Conservation (phyloP, 2,329 filamentous ascomycete species). For the Pseudogymnoascus destructans region DNA sequence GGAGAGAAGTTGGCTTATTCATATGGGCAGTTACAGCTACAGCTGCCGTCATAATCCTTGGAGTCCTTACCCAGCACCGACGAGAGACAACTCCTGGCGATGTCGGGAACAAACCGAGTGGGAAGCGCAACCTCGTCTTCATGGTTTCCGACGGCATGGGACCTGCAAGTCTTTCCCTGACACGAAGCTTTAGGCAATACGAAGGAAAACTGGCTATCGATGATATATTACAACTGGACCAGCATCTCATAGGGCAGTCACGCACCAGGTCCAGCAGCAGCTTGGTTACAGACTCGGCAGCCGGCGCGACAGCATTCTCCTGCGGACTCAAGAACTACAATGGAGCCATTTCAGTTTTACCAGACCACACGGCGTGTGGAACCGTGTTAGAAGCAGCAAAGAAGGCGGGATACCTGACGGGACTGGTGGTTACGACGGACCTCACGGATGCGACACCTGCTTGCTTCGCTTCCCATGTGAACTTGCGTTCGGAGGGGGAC, state of each 20-base stretch:
- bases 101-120: constrained; percentile 29
- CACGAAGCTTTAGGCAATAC: constrained; percentile 73
- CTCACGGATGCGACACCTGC: constrained; percentile 94
- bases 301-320: constrained; percentile 93
- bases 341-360: constrained; percentile 81
- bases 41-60: constrained; percentile 62
- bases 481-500: constrained; percentile 68
- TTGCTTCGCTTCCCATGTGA: constrained; percentile 83
- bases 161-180: constrained; percentile 76
- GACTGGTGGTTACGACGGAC: constrained; percentile 86
- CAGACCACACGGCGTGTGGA: constrained; percentile 75
- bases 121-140: constrained; percentile 90
- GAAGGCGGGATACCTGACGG: constrained; percentile 79
- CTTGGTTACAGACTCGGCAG: constrained; percentile 86
- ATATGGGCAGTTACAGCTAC: constrained; percentile 75
- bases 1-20: constrained; percentile 66
- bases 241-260: constrained; percentile 81
- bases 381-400: constrained; percentile 91
- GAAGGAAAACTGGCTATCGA: constrained; percentile 58
- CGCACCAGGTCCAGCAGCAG: constrained; percentile 74
- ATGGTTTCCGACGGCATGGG: constrained; percentile 99
- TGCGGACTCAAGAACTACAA: constrained; percentile 94
- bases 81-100: constrained; percentile 29
- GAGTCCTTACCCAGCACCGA: constrained; percentile 64
- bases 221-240: constrained; percentile 68